phyloP scores from a whole-genome alignment of 1,284 basidiomycete species.

The Phenoliferia sp. region DNA sequence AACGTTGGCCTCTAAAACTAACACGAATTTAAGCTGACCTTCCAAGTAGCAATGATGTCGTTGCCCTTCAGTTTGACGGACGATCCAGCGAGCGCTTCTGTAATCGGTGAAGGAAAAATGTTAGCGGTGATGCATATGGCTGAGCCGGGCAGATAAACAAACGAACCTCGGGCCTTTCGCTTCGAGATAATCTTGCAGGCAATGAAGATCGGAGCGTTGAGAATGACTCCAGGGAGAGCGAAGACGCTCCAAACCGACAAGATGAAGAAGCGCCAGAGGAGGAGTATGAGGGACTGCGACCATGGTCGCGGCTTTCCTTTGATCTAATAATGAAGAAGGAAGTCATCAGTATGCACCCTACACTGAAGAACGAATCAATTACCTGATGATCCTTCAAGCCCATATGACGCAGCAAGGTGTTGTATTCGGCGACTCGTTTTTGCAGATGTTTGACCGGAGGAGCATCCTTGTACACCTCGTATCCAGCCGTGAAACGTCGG shows the following conservation, averaged over 20 bases:
- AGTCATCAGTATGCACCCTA: conserved; percentile 52
- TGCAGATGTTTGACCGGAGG: conserved; percentile 80
- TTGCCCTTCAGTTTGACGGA: conserved; percentile 91
- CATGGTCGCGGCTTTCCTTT: conserved; percentile 56
- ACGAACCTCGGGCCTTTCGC: conserved; percentile 59
- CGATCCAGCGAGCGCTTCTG: conserved; percentile 94
- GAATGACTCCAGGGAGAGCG: conserved; percentile 84
- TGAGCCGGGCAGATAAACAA: no score
- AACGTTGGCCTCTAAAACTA: no score
- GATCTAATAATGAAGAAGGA: conserved; percentile 25
- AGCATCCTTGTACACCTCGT: conserved; percentile 82
- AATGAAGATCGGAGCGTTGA: conserved; percentile 94
- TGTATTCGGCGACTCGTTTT: conserved; percentile 82
- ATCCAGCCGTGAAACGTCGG: conserved; percentile 89
- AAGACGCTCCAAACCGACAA: conserved; percentile 79
- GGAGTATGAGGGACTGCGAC: conserved; percentile 81
- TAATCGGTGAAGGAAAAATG: conserved; percentile 37
- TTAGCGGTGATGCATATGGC: conserved; percentile 56
- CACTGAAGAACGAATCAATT: conserved; percentile 16
- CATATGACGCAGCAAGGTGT: conserved; percentile 81
- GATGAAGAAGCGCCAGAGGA: conserved; percentile 77
- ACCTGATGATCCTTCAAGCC: conserved; percentile 97
- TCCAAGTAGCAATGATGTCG: conserved; percentile 97
- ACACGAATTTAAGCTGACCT: no score
- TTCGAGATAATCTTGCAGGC: conserved; percentile 81